These are phyloP conservation scores for Boletus pseudopeckii DNA, from an alignment of 768 basidiomycete species.

Conservation along the genomic window DNA sequence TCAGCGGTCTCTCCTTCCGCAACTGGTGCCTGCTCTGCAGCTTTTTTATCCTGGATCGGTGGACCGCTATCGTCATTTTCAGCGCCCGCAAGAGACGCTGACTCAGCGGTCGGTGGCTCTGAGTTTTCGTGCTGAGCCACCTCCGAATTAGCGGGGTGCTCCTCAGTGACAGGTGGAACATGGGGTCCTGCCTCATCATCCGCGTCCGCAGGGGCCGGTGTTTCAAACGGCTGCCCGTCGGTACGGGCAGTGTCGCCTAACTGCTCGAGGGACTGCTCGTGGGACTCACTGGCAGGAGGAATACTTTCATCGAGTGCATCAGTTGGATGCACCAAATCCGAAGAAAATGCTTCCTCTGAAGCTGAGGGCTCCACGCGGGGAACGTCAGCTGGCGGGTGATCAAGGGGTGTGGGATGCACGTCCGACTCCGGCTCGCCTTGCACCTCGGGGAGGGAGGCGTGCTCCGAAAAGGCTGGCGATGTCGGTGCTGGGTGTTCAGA, in stretches of 20 bases:
- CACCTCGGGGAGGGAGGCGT: neutral
- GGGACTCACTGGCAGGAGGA: slow-evolving; percentile 20
- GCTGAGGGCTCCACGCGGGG: slow-evolving; percentile 15
- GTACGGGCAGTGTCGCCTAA: slow-evolving; percentile 2
- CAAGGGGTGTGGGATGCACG: slow-evolving; percentile 9
- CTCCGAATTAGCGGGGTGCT: slow-evolving; percentile 4
- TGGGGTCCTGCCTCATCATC: slow-evolving; percentile 1
- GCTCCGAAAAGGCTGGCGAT: slow-evolving; percentile 4
- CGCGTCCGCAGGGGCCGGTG: slow-evolving; percentile 1
- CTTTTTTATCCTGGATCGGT: slow-evolving; percentile 9
- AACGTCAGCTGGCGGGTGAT: slow-evolving; percentile 15
- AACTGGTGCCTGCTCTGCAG: slow-evolving; percentile 7
- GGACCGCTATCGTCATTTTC: slow-evolving; percentile 7
- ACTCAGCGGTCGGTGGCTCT: slow-evolving; percentile 10
- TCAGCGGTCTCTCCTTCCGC: slow-evolving; percentile 28
- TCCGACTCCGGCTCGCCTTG: slow-evolving; percentile 10
- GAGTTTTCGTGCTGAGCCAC: slow-evolving; percentile 9
- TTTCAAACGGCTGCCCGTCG: slow-evolving; percentile 7
- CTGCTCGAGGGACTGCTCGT: slow-evolving; percentile 14
- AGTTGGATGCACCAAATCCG: slow-evolving; percentile 6
- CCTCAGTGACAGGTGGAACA: slow-evolving; percentile 4
- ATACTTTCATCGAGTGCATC: slow-evolving; percentile 4
- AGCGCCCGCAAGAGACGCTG: slow-evolving; percentile 1
- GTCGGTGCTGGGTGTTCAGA: slow-evolving; percentile 10
- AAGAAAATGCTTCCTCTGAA: slow-evolving; percentile 8